Percentiles rank a stretch among this genome's conserved stretches.
These are phyloP conservation scores for Geotrichum aggregatum DNA, from an alignment of 1,139 yeast genomes.

Conservation along the genomic window DNA sequence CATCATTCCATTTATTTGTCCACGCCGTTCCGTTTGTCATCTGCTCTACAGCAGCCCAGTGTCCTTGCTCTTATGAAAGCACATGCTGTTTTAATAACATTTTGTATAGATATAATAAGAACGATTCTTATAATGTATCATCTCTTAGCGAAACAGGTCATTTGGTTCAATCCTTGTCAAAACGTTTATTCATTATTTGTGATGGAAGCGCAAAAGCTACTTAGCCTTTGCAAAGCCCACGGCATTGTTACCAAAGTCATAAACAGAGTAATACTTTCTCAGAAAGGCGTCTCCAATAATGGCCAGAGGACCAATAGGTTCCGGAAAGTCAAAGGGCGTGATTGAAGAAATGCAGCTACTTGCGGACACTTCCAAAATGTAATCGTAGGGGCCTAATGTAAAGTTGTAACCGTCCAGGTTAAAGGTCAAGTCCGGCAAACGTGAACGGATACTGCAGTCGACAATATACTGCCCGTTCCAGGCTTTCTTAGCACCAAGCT, in stretches of 20 bases:
- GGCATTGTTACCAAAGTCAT: constrained; percentile 82
- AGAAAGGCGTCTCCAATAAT: constrained; percentile 96
- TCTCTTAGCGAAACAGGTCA: no score
- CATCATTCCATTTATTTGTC: background rate
- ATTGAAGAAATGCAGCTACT: constrained; percentile 85
- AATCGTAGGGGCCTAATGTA: constrained; percentile 81
- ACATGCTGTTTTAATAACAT: no score
- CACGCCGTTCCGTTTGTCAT: background rate
- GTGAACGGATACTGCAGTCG: constrained; percentile 79
- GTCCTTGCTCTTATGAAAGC: no score
- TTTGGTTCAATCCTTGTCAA: no score
- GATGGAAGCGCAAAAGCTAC: constrained; percentile 25
- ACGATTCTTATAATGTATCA: no score
- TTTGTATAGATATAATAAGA: no score
- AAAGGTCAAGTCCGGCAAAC: constrained; percentile 86
- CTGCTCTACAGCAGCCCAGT: no score
- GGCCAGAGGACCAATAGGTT: constrained; percentile 93
- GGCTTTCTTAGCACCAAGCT: constrained; percentile 93
- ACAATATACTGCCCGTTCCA: constrained; percentile 96
- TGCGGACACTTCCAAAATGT: constrained; percentile 88
- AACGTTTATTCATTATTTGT: no score
- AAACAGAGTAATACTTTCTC: constrained; percentile 88
- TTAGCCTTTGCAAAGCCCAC: constrained; percentile 85
- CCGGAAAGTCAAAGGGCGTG: constrained; percentile 96
- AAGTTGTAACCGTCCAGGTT: constrained; percentile 86